These are phyloP conservation scores for Venustampulla echinocandica DNA, from an alignment of 495 filamentous ascomycete species.

Conservation along the genomic window DNA sequence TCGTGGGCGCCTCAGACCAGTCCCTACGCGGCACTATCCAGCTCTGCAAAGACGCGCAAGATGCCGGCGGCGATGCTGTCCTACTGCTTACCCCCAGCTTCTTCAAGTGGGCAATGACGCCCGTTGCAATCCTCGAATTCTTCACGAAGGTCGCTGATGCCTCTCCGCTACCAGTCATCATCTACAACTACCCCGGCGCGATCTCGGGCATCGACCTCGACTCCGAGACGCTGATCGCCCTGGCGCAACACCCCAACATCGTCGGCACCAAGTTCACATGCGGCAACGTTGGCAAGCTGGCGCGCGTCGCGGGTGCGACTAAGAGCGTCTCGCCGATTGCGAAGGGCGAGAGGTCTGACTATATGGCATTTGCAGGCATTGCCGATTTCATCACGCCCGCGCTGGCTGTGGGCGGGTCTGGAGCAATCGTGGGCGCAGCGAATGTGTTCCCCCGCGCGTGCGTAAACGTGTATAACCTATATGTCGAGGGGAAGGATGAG, in stretches of 20 bases:
- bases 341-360: slow-evolving; percentile 22
- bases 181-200: slow-evolving; percentile 90
- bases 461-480: slow-evolving; percentile 64
- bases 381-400: slow-evolving; percentile 86
- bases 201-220: slow-evolving; percentile 73
- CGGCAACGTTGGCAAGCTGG: slow-evolving; percentile 88
- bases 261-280: slow-evolving; percentile 88
- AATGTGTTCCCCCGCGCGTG: slow-evolving; percentile 78
- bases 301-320: slow-evolving; percentile 60
- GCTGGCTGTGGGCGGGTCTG: slow-evolving; percentile 72
- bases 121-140: slow-evolving; percentile 54
- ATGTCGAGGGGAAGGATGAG: slow-evolving; percentile 53
- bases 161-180: slow-evolving; percentile 78
- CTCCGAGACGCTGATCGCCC: slow-evolving; percentile 66
- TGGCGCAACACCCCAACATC: slow-evolving; percentile 76
- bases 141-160: slow-evolving; percentile 71
- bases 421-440: slow-evolving; percentile 75
- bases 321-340: slow-evolving; percentile 30
- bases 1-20: slow-evolving; percentile 77
- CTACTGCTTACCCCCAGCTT: slow-evolving; percentile 82
- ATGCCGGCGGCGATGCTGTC: slow-evolving; percentile 72
- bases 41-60: slow-evolving; percentile 65
- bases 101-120: slow-evolving; percentile 68
- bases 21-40: slow-evolving; percentile 82
- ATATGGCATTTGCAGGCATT: slow-evolving; percentile 65